Percentiles rank a stretch among this genome's conserved stretches.
Evolutionary conservation across 306 rosid species (phyloP).

Genomic region (Leucaena leucocephala): DNA sequence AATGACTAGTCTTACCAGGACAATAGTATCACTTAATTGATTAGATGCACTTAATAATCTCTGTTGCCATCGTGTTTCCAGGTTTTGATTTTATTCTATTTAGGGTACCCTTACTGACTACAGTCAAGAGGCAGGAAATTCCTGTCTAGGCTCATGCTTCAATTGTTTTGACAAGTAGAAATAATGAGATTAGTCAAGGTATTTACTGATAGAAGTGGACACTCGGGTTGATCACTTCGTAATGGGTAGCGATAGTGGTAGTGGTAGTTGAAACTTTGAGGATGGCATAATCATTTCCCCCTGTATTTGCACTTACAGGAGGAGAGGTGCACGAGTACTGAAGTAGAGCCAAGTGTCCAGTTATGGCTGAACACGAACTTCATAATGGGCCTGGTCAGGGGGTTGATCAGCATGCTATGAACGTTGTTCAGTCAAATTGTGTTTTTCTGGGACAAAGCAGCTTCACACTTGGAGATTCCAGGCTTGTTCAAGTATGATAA

Average conservation of each 20-base stretch:
- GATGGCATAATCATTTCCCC: slow-evolving; percentile 99
- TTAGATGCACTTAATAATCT: not conserved
- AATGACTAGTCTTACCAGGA: slow-evolving; percentile 40
- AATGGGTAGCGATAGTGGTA: slow-evolving; percentile 87
- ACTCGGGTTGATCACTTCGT: slow-evolving; percentile 72
- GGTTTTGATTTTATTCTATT: not conserved
- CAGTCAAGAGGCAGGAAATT: slow-evolving; percentile 40
- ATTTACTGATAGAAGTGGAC: slow-evolving; percentile 81
- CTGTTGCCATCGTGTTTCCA: not conserved
- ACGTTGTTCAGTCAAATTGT: slow-evolving; percentile 52
- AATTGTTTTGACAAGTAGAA: slow-evolving; percentile 57
- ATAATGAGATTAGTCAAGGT: slow-evolving; percentile 64
- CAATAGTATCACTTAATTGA: not conserved
- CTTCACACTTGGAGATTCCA: slow-evolving; percentile 56
- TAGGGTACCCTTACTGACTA: slow-evolving; percentile 19
- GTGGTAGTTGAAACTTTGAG: slow-evolving; percentile 92
- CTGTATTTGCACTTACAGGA: slow-evolving; percentile 99
- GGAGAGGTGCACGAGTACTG: slow-evolving; percentile 80
- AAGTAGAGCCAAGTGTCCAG: slow-evolving; percentile 89
- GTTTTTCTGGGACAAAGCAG: slow-evolving; percentile 58
- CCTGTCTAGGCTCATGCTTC: slow-evolving; percentile 49
- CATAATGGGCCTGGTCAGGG: slow-evolving; percentile 52
- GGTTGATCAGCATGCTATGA: slow-evolving; percentile 64
- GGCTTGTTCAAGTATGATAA: slow-evolving; percentile 49
- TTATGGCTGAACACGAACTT: slow-evolving; percentile 81